Conservation (phyloP, 2,329 filamentous ascomycete genomes). For the Fusarium sp. region DNA sequence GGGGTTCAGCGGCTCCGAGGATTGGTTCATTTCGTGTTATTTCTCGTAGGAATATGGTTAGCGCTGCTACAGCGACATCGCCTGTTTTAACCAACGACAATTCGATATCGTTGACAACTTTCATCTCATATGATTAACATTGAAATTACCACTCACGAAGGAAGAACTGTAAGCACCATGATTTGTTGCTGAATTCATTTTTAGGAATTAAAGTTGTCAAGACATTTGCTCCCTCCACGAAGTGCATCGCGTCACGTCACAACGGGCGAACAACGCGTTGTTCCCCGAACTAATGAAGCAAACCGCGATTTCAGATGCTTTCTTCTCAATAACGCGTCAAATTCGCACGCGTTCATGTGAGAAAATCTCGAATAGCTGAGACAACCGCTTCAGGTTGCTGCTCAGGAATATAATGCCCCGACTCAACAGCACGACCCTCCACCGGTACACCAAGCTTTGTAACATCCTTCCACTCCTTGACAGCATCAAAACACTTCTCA, state of each 20-base stretch:
- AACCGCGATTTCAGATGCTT: not conserved
- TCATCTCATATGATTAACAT: too few relatives aligned
- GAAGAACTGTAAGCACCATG: too few relatives aligned
- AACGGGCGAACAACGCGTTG: not conserved
- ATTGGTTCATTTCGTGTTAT: not conserved
- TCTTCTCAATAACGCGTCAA: rapidly evolving
- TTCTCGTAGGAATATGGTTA: not conserved
- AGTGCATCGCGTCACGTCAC: not conserved
- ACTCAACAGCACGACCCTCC: conserved; percentile 58
- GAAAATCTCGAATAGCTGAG: conserved; percentile 57
- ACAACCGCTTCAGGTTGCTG: conserved; percentile 63
- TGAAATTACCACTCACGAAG: too few relatives aligned
- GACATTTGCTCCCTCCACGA: not conserved
- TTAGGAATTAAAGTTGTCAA: not conserved
- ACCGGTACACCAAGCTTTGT: conserved; percentile 53
- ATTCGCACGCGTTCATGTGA: conserved; percentile 42
- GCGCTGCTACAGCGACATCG: not conserved
- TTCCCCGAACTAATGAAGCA: not conserved
- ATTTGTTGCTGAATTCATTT: too few relatives aligned
- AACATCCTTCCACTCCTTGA: conserved; percentile 66
- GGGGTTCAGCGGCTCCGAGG: not conserved
- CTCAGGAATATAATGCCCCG: conserved; percentile 66
- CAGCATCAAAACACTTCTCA: conserved; percentile 63
- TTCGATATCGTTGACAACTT: too few relatives aligned
- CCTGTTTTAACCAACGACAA: not conserved